phyloP scores from a whole-genome alignment of 2,329 filamentous ascomycete genomes.

The Diaporthe vaccinii region DNA sequence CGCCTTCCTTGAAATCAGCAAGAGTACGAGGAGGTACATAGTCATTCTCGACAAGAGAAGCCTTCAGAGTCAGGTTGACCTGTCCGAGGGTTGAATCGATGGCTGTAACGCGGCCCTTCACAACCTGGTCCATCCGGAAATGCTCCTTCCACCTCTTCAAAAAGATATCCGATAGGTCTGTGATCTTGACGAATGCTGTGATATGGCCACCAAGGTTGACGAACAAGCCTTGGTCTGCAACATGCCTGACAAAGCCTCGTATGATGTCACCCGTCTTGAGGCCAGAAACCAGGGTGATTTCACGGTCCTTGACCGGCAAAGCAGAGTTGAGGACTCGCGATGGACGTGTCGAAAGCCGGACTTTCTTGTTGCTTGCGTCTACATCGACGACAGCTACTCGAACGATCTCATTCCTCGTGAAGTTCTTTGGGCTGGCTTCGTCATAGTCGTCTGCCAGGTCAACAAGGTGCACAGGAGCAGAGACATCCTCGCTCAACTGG shows the following conservation, averaged over 20 bases:
- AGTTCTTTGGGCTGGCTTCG: slow-evolving; percentile 80
- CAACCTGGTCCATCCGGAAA: slow-evolving; percentile 90
- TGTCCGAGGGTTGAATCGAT: slow-evolving; percentile 78
- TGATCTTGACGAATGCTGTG: slow-evolving; percentile 85
- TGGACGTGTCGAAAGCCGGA: slow-evolving; percentile 85
- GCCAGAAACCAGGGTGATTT: slow-evolving; percentile 79
- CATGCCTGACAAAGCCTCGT: slow-evolving; percentile 92
- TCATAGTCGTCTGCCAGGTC: slow-evolving; percentile 91
- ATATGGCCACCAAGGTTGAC: slow-evolving; percentile 85
- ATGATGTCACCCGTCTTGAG: slow-evolving; percentile 83
- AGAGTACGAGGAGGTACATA: slow-evolving; percentile 82
- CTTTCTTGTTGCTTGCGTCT: slow-evolving; percentile 86
- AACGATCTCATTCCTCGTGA: slow-evolving; percentile 87
- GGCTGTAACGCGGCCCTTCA: slow-evolving; percentile 85
- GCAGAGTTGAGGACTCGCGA: slow-evolving; percentile 92
- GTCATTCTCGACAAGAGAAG: slow-evolving; percentile 83
- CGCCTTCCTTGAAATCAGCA: slow-evolving; percentile 82
- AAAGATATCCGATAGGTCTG: slow-evolving; percentile 90
- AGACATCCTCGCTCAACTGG: slow-evolving; percentile 84
- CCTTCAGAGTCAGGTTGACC: slow-evolving; percentile 88
- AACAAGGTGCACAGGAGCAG: slow-evolving; percentile 83
- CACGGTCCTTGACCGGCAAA: slow-evolving; percentile 82
- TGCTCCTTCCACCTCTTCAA: slow-evolving; percentile 95
- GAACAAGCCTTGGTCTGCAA: slow-evolving; percentile 91
- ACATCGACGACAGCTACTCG: slow-evolving; percentile 88